Conservation (phyloP, 768 basidiomycete species). For the Tephrocybe rancida region DNA sequence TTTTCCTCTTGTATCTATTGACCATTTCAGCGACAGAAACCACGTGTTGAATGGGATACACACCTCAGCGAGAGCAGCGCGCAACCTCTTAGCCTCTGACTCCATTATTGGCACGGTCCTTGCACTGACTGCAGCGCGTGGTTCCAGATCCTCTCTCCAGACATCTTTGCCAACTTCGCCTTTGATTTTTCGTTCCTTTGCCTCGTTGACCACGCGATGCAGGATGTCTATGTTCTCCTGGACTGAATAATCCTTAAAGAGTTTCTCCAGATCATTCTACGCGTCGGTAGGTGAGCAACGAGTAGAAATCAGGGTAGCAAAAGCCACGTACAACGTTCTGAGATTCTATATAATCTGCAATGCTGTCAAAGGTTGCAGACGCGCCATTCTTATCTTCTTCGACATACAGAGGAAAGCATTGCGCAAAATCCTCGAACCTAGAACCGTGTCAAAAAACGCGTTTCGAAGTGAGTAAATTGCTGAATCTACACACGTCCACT, state of each 20-base stretch:
- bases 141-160: constrained; percentile 68
- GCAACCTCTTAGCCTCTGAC: constrained; percentile 40
- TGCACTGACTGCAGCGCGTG: constrained; percentile 63
- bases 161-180: constrained; percentile 52
- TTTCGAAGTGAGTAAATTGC: not conserved
- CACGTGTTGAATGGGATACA: not conserved
- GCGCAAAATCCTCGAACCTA: constrained; percentile 60
- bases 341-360: constrained; percentile 73
- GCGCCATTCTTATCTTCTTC: constrained; percentile 68
- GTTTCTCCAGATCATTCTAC: constrained; percentile 65
- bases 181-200: constrained; percentile 55
- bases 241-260: constrained; percentile 71
- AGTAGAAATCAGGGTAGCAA: not conserved
- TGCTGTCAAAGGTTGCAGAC: constrained; percentile 60
- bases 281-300: constrained; percentile 1
- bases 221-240: constrained; percentile 72
- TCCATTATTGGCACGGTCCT: constrained; percentile 63
- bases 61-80: constrained; percentile 41
- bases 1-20: constrained; percentile 66
- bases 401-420: constrained; percentile 68
- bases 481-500: constrained; percentile 50
- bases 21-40: not conserved
- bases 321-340: constrained; percentile 49
- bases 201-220: constrained; percentile 70
- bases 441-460: constrained; percentile 1